A percentile compares a stretch with the other conserved stretches of the same genome.
phyloP scores from a whole-genome alignment of 805 yeast species.

The Spencermartinsiella europaea region DNA sequence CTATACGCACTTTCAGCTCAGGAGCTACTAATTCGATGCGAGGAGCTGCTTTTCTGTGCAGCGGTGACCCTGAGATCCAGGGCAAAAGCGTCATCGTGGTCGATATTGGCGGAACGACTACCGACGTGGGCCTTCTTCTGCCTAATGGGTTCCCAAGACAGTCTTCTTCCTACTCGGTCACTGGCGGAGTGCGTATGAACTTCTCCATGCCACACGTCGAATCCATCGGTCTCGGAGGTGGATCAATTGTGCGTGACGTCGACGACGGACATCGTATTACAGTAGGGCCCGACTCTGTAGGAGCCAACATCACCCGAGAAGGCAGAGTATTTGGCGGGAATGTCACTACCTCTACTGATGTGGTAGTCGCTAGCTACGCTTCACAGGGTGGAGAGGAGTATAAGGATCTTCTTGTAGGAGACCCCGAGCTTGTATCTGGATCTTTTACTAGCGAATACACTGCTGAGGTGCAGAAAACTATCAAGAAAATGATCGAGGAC shows the following conservation, averaged over 20 bases:
- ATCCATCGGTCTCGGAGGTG: slow-evolving; percentile 48
- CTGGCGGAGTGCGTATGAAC: slow-evolving; percentile 47
- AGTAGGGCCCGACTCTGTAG: slow-evolving; percentile 47
- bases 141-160: slow-evolving; percentile 46
- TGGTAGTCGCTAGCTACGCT: slow-evolving; percentile 26
- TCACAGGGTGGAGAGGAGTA: slow-evolving; percentile 1
- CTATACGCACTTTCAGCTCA: slow-evolving; percentile 44
- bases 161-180: slow-evolving; percentile 38
- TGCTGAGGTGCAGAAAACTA: slow-evolving; percentile 25
- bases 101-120: slow-evolving; percentile 49
- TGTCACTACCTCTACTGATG: slow-evolving; percentile 38
- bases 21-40: slow-evolving; percentile 39
- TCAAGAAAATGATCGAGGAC: slow-evolving; percentile 33
- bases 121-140: slow-evolving; percentile 44
- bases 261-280: slow-evolving; percentile 2
- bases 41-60: slow-evolving; percentile 39
- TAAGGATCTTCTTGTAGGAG: slow-evolving; percentile 4
- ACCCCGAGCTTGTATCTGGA: slow-evolving; percentile 20
- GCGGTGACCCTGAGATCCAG: slow-evolving; percentile 18
- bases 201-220: slow-evolving; percentile 46
- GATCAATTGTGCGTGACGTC: slow-evolving; percentile 36
- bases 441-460: slow-evolving; percentile 23
- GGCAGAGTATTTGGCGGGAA: slow-evolving; percentile 42
- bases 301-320: slow-evolving; percentile 35
- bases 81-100: slow-evolving; percentile 36